These are phyloP conservation scores for Verticillium dahliae DNA, from an alignment of 2,329 filamentous ascomycete species.

Conservation along the genomic window DNA sequence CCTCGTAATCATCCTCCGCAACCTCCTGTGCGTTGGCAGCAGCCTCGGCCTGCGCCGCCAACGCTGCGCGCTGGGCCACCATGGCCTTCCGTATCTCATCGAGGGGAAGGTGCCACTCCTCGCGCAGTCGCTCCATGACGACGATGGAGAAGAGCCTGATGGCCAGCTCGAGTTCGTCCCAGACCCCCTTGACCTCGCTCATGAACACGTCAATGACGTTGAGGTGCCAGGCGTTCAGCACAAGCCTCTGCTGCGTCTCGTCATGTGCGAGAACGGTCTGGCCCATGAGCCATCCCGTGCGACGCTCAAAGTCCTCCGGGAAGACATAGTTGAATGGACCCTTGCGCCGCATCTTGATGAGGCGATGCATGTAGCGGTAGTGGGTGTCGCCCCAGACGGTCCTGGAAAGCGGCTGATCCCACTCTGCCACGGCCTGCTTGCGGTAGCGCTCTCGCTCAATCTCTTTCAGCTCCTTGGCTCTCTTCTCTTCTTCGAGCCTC, in stretches of 20 bases:
- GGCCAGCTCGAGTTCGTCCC: slow-evolving; percentile 41
- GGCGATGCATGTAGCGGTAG: slow-evolving; percentile 46
- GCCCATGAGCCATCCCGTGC: slow-evolving; percentile 33
- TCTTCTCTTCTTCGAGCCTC: neutral
- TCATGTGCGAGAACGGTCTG: slow-evolving; percentile 40
- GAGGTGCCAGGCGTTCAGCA: slow-evolving; percentile 49
- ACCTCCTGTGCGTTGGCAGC: neutral
- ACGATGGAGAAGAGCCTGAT: slow-evolving; percentile 49
- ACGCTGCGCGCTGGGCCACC: neutral
- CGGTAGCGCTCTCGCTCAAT: neutral
- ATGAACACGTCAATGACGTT: slow-evolving; percentile 51
- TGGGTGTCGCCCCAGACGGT: slow-evolving; percentile 43
- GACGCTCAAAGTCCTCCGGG: slow-evolving; percentile 16
- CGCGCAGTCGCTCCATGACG: slow-evolving; percentile 39
- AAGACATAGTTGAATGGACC: slow-evolving; percentile 31
- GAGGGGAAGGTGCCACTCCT: slow-evolving; percentile 4
- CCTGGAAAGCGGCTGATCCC: slow-evolving; percentile 24
- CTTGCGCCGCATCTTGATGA: slow-evolving; percentile 40
- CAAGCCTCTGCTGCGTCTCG: slow-evolving; percentile 27
- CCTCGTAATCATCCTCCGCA: neutral
- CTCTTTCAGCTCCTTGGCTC: neutral
- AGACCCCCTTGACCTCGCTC: slow-evolving; percentile 36
- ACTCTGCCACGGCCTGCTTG: neutral
- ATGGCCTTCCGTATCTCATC: neutral
- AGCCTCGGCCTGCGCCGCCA: neutral